Base-by-base conservation (phyloP, 176 grass and related monocot species). In the Musa itinerans region DNA sequence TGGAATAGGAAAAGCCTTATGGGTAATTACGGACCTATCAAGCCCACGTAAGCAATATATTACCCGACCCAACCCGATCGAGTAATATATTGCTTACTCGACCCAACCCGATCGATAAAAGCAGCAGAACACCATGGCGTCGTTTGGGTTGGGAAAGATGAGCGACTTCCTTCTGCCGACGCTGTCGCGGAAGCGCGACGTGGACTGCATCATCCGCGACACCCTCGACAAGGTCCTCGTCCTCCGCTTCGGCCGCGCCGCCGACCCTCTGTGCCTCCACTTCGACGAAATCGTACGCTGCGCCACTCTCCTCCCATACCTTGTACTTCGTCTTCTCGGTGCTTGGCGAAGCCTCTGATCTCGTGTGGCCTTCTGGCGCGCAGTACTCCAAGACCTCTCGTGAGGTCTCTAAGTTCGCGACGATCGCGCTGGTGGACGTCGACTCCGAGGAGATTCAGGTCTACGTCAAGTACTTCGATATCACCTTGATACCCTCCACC, bases 391-490 rank as follows among this genome's bases (percentile, higher is more conserved):
- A 77, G 80, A 55, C 90, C 53, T 81, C 79, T 20, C 66, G 83
- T 66, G 90, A 88, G 76, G 65, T 92, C 75, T 92, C 90, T 21
- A 90, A 86, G 74, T 96, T 96, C 68, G 79, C 85, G 2, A 77
- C 61, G 0, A 71, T 96, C 51, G 85, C 87, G 61, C 88, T 92
- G 52, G 89, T 90, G 16, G 93, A 96, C 64, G 80, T 85, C 63
- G 87, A 92, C 74, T 66, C 83, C 34, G 87, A 90, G 48, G 93
- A 90, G 77, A 80, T 96, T 72, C 83, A 87, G 83, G 89, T 96
- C 59, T 96, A 96, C 65, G 59, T 89, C n/a, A 80, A 90, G 34
- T 92, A 96, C 73, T 96, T 96, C 62, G 93, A 97, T 82, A 97
- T 97, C 19, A 89, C 90, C 0, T 82, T 92, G 81, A 66, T 92